phyloP scores from a whole-genome alignment of 139 green algal species.

The Chlamydomonas schloesseri region DNA sequence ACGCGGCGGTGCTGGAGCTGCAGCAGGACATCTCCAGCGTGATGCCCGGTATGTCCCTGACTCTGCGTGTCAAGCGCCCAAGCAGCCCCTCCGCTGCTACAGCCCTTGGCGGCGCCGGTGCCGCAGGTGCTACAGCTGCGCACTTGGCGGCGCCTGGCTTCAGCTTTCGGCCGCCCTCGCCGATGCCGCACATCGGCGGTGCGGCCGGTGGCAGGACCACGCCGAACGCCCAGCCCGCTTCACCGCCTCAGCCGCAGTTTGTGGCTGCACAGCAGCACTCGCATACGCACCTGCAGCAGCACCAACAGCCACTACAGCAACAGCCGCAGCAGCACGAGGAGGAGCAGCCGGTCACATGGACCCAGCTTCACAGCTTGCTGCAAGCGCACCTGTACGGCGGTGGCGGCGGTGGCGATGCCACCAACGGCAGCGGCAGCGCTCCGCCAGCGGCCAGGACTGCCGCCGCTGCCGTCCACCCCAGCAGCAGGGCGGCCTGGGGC shows the following conservation, averaged over 20 bases:
- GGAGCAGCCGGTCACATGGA: neutral
- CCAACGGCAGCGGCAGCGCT: neutral
- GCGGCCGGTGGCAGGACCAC: neutral
- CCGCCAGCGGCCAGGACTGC: neutral
- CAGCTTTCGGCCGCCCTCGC: neutral
- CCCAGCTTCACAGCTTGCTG: slow-evolving; percentile 3
- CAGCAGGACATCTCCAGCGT: slow-evolving; percentile 44
- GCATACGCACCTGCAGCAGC: neutral
- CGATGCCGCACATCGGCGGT: neutral
- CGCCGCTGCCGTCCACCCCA: neutral
- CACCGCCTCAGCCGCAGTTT: neutral
- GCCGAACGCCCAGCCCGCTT: too few species aligned
- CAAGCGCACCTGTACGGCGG: neutral
- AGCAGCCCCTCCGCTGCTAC: too few species aligned
- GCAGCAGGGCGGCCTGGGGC: too few species aligned
- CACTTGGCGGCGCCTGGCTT: neutral
- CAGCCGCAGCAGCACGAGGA: neutral
- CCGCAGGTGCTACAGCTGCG: too few species aligned
- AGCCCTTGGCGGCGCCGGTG: too few species aligned
- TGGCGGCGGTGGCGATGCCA: too few species aligned
- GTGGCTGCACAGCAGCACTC: too few species aligned
- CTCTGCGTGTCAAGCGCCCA: slow-evolving; percentile 29
- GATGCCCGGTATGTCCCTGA: slow-evolving; percentile 41
- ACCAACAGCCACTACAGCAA: too few species aligned
- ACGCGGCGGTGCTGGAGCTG: slow-evolving; percentile 21